These are phyloP conservation scores for Arachis monticola DNA, from an alignment of 331 rosid species.

Conservation along the genomic window DNA sequence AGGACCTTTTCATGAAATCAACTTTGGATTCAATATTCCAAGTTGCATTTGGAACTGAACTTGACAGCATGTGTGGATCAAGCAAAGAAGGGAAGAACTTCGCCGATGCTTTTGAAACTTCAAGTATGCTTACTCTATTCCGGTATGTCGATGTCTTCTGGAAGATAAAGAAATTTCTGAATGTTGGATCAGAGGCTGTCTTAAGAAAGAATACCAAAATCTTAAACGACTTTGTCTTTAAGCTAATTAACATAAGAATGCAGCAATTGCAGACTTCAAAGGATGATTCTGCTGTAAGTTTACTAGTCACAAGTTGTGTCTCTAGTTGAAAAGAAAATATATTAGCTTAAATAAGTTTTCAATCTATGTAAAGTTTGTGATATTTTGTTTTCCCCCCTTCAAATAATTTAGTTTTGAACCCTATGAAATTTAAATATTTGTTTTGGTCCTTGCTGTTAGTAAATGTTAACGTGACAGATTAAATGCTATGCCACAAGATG, in stretches of 20 bases:
- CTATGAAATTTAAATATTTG: no score
- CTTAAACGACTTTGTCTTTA: conserved; percentile 60
- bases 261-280: conserved; percentile 53
- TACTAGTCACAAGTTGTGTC: conserved; percentile 17
- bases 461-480: no score
- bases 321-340: not conserved
- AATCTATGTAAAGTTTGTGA: no score
- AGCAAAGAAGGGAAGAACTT: conserved; percentile 73
- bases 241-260: conserved; percentile 61
- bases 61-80: conserved; percentile 84
- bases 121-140: conserved; percentile 63
- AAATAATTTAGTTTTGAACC: no score
- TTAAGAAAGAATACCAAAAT: conserved; percentile 53
- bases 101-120: conserved; percentile 68
- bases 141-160: conserved; percentile 84
- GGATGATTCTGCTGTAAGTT: conserved; percentile 53
- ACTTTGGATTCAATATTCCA: conserved; percentile 83
- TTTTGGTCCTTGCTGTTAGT: no score
- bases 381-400: no score
- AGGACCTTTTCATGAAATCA: conserved; percentile 83
- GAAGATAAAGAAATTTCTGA: conserved; percentile 77
- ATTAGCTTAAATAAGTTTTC: not conserved
- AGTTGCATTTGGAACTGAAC: conserved; percentile 84
- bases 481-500: no score
- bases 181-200: conserved; percentile 76